These are phyloP conservation scores for Paradendryphiella salina DNA, from an alignment of 2,329 filamentous ascomycete genomes.

Conservation along the genomic window DNA sequence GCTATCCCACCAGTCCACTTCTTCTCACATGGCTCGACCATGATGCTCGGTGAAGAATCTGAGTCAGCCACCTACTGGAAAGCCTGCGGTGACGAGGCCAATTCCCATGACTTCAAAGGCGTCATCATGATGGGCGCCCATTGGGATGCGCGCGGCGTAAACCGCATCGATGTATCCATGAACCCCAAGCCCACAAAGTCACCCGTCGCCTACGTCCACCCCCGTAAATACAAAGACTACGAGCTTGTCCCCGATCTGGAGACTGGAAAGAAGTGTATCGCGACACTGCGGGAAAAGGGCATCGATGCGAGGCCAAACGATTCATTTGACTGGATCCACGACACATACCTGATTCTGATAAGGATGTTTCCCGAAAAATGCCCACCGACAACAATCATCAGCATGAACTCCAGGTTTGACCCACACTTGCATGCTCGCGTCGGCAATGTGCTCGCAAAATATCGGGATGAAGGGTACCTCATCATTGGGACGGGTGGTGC, in stretches of 20 bases:
- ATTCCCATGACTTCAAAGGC: slow-evolving; percentile 62
- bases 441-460: slow-evolving; percentile 59
- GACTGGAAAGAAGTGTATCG: slow-evolving; percentile 56
- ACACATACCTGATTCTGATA: slow-evolving; percentile 69
- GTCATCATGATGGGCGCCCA: slow-evolving; percentile 72
- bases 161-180: slow-evolving; percentile 61
- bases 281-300: slow-evolving; percentile 55
- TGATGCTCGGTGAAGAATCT: slow-evolving; percentile 70
- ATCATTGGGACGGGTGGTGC: slow-evolving; percentile 64
- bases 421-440: slow-evolving; percentile 62
- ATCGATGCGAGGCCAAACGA: slow-evolving; percentile 59
- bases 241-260: slow-evolving; percentile 62
- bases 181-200: slow-evolving; percentile 64
- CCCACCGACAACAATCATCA: slow-evolving; percentile 66
- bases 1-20: slow-evolving; percentile 62
- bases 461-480: slow-evolving; percentile 60
- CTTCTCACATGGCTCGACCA: slow-evolving; percentile 72
- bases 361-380: slow-evolving; percentile 69
- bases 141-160: slow-evolving; percentile 62
- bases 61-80: slow-evolving; percentile 68
- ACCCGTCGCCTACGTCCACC: slow-evolving; percentile 68
- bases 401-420: slow-evolving; percentile 60
- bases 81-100: slow-evolving; percentile 64
- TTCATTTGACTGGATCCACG: slow-evolving; percentile 72
- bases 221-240: slow-evolving; percentile 66